Base-by-base conservation (phyloP, 495 filamentous ascomycete genomes). In the Hypoxylon intermedium region DNA sequence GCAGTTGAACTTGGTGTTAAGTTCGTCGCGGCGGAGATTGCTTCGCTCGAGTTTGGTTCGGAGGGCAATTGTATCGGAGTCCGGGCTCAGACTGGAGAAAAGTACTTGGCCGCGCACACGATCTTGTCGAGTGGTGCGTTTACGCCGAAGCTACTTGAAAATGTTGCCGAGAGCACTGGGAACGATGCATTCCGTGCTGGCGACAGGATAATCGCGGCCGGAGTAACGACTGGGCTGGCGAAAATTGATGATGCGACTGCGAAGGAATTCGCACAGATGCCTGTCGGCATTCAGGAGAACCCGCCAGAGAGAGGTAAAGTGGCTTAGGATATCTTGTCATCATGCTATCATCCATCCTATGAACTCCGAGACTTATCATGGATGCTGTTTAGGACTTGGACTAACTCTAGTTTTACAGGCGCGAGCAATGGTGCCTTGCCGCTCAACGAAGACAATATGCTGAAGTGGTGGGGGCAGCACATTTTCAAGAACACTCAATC, bases 141-240 rank as follows among this genome's bases (percentile, higher is more conserved):
- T 58, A 89, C 86, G 1, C 74, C 84, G 7, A 83, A 81, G 40
- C 67, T 89, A 24, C 67, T 89, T n/a, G 83, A 82, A 18, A 72
- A 75, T 44, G 77, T 77, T 48, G 79, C 82, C 12, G 54, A 60
- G 15, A 60, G 44, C n/a, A 76, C 77, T 12, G 70, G 71, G 5
- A 72, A 75, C 41, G 42, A 69, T 9, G 76, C 72, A 7, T 72
- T 87, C 4, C 77, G 79, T 11, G 77, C 78, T 21, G 81, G 74
- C 23, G 73, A 73, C 18, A 72, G 85, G 21, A 83, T 87, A 33
- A 48, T 81, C 7, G 83, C 85, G 18, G 79, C 78, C 12, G 85
- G 78, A 0, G 81, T 84, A n/a, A 77, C 78, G 18, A 80, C 77
- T n/a, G 77, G 76, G 16, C 75, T 80, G 55, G 71, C 65, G 18